These are phyloP conservation scores for Sphagnum contortum DNA, from an alignment of 225 moss, liverwort and hornwort species.

Conservation along the genomic window DNA sequence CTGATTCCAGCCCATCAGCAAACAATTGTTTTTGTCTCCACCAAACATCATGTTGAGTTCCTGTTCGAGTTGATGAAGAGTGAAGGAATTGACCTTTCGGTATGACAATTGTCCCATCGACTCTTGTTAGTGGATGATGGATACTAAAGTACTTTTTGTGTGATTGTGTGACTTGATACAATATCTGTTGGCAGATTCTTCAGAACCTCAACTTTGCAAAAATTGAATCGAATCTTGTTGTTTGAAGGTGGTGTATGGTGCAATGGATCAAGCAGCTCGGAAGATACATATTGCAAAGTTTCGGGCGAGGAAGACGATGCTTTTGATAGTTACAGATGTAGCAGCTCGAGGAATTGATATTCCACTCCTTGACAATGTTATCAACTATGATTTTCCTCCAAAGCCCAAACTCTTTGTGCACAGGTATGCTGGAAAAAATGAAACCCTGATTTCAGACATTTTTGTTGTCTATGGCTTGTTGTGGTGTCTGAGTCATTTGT, in stretches of 20 bases:
- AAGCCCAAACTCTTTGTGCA: conserved; percentile 98
- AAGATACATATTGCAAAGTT: conserved; percentile 97
- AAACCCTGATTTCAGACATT: too few species aligned
- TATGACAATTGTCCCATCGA: not conserved
- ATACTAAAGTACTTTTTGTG: not conserved
- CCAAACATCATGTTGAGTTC: conserved; percentile 91
- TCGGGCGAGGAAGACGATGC: conserved; percentile 78
- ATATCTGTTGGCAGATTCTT: not conserved
- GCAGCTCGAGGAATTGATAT: conserved; percentile 95
- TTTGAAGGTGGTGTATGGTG: conserved; percentile 63
- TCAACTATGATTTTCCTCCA: conserved; percentile 88
- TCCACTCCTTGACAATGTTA: conserved; percentile 85
- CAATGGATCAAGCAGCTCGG: conserved; percentile 95
- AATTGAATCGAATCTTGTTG: not conserved
- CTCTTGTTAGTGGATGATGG: too few species aligned
- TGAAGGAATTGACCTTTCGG: conserved; percentile 52
- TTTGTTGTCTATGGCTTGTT: too few species aligned
- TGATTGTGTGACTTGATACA: not conserved
- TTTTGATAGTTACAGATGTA: conserved; percentile 87
- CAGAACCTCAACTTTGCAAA: not conserved
- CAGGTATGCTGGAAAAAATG: conserved; percentile 5
- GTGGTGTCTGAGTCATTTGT: too few species aligned
- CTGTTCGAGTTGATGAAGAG: conserved; percentile 62
- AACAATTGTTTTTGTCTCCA: conserved; percentile 87
- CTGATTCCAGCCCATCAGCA: conserved; percentile 75